Evolutionary conservation across 2,329 filamentous ascomycete genomes (phyloP).

Genomic region (Davidsoniella virescens): DNA sequence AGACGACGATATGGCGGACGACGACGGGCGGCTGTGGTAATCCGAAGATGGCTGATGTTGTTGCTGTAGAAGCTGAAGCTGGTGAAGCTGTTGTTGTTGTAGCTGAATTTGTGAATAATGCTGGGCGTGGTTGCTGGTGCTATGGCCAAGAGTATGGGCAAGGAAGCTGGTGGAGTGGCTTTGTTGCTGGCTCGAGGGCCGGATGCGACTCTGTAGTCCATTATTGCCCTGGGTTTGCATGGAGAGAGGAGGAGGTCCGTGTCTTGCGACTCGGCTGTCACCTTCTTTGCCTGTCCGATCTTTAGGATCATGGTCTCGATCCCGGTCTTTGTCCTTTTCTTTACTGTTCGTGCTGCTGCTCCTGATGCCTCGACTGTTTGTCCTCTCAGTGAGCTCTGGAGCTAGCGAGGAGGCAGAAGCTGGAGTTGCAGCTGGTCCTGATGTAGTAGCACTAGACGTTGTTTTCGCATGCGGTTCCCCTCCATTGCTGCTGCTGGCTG

Average conservation of each 20-base stretch:
- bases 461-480: too few species aligned
- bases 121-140: not conserved
- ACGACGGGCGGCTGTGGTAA: conserved; percentile 1
- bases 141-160: not conserved
- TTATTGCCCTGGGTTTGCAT: conserved; percentile 7
- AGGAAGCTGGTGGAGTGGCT: not conserved
- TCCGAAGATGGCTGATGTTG: not conserved
- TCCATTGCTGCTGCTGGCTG: too few species aligned
- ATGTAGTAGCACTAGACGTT: too few species aligned
- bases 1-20: conserved; percentile 7
- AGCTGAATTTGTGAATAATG: conserved; percentile 1
- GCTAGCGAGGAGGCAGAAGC: too few species aligned
- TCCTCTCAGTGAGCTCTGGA: too few species aligned
- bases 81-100: conserved; percentile 2
- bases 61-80: conserved; percentile 1
- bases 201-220: conserved; percentile 5
- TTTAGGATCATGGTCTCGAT: not conserved
- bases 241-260: conserved; percentile 12
- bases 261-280: conserved; percentile 3
- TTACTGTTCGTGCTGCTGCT: not conserved
- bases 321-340: not conserved
- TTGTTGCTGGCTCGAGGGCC: conserved; percentile 9
- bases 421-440: too few species aligned
- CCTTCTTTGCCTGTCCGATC: not conserved
- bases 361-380: too few species aligned